These are phyloP conservation scores for Candida railenensis DNA, from an alignment of 805 yeast species.

Conservation along the genomic window DNA sequence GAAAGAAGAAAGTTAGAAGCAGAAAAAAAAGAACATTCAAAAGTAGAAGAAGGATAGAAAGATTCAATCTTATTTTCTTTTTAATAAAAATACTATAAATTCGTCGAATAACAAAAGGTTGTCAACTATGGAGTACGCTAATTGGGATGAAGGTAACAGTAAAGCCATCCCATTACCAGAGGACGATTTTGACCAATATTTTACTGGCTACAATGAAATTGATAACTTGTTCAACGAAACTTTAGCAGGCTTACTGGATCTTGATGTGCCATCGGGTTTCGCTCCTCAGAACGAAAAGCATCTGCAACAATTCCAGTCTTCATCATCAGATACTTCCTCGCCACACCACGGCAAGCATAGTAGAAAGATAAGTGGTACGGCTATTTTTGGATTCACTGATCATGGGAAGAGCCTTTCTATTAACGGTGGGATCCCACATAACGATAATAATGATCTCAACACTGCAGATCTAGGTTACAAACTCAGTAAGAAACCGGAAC, in stretches of 20 bases:
- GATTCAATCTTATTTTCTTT: too few species aligned
- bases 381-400: slow-evolving; percentile 70
- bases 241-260: slow-evolving; percentile 54
- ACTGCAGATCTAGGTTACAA: slow-evolving; percentile 7
- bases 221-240: slow-evolving; percentile 59
- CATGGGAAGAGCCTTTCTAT: slow-evolving; percentile 65
- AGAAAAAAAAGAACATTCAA: too few species aligned
- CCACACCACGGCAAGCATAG: slow-evolving; percentile 43
- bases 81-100: too few species aligned
- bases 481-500: slow-evolving; percentile 20
- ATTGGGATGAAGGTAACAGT: slow-evolving; percentile 26
- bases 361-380: slow-evolving; percentile 74
- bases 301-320: slow-evolving; percentile 10
- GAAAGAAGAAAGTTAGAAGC: too few species aligned
- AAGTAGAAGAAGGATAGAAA: too few species aligned
- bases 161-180: slow-evolving; percentile 49
- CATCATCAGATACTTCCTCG: slow-evolving; percentile 10
- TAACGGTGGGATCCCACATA: slow-evolving; percentile 42
- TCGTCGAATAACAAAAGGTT: too few species aligned
- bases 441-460: background rate
- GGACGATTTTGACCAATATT: slow-evolving; percentile 52
- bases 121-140: slow-evolving; percentile 4
- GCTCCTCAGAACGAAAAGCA: slow-evolving; percentile 20
- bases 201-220: slow-evolving; percentile 45
- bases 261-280: slow-evolving; percentile 58